A percentile compares a stretch with the other conserved stretches of the same genome.
Conservation (phyloP, 139 green algal genomes). For the Picochlorum sp. region DNA sequence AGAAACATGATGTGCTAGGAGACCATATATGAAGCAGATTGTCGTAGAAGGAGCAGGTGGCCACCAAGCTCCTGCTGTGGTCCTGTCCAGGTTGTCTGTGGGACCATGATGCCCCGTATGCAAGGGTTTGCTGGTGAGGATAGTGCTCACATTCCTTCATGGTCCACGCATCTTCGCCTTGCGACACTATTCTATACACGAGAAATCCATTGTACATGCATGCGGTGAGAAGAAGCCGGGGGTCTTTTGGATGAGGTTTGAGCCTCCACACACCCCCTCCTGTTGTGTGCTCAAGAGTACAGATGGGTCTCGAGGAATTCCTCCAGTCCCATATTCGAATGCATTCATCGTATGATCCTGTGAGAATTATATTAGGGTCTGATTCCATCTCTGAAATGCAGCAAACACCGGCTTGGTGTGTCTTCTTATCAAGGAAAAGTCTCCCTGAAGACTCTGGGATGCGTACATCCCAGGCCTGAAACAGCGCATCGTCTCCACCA, state of each 20-base stretch:
- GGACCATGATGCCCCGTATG: constrained; percentile 42
- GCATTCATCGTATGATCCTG: constrained; percentile 80
- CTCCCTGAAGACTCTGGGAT: not conserved
- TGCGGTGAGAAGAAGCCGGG: constrained; percentile 51
- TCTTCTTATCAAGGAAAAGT: constrained; percentile 14
- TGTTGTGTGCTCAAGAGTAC: constrained; percentile 20
- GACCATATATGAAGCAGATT: constrained; percentile 30
- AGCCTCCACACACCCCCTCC: constrained; percentile 80
- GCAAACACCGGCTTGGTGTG: constrained; percentile 75
- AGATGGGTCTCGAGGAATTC: constrained; percentile 21
- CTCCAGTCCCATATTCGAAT: constrained; percentile 73
- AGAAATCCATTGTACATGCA: constrained; percentile 81
- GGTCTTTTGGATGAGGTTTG: constrained; percentile 57
- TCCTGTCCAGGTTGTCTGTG: not conserved
- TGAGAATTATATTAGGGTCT: constrained; percentile 49
- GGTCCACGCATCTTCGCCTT: not conserved
- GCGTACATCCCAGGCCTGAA: constrained; percentile 50
- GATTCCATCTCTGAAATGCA: constrained; percentile 50
- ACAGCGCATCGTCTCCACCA: constrained; percentile 55
- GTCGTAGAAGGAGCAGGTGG: constrained; percentile 40
- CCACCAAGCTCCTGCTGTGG: not conserved
- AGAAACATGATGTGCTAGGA: not conserved
- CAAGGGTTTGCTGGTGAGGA: constrained; percentile 27
- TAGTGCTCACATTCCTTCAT: constrained; percentile 18
- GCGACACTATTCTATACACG: constrained; percentile 5